Conservation (phyloP, 2,329 filamentous ascomycete species). For the Cytospora chrysosperma region DNA sequence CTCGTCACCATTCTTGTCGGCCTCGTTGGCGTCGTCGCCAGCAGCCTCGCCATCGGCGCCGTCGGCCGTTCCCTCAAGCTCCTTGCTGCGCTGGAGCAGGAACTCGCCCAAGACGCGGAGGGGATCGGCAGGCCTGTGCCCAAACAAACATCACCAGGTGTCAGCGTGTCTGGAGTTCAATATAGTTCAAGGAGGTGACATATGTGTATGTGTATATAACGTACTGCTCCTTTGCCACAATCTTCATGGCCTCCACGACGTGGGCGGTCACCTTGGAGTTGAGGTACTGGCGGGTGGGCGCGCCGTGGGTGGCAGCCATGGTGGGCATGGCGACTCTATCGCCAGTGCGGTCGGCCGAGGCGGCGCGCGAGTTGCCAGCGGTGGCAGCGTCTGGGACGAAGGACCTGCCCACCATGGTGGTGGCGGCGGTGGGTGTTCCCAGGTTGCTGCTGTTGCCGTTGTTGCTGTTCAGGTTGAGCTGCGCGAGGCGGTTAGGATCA, state of each 20-base stretch:
- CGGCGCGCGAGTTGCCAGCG: constrained; percentile 48
- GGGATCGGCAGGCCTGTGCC: constrained; percentile 62
- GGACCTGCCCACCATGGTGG: constrained; percentile 2
- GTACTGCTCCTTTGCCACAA: constrained; percentile 68
- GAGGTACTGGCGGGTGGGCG: constrained; percentile 67
- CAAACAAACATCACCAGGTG: neutral
- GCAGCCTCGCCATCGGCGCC: neutral
- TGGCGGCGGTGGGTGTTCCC: neutral
- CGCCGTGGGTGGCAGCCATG: constrained; percentile 63
- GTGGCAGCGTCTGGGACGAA: neutral
- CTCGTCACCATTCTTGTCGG: constrained; percentile 13
- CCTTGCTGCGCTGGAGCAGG: constrained; percentile 65
- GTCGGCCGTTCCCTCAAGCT: constrained; percentile 48
- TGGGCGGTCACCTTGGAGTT: constrained; percentile 69
- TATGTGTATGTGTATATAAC: constrained; percentile 33
- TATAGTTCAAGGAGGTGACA: constrained; percentile 5
- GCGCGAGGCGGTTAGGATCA: neutral
- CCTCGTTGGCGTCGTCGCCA: neutral
- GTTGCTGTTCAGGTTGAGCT: constrained; percentile 10
- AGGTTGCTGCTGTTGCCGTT: neutral
- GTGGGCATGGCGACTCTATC: constrained; percentile 51
- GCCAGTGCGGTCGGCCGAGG: constrained; percentile 46
- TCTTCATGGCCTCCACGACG: constrained; percentile 73
- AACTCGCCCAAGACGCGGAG: constrained; percentile 69
- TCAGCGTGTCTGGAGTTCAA: neutral